A percentile compares a stretch with the other conserved stretches of the same genome.
Evolutionary conservation across 1,284 basidiomycete species (phyloP).

Genomic region (Ustilago bromivora): DNA sequence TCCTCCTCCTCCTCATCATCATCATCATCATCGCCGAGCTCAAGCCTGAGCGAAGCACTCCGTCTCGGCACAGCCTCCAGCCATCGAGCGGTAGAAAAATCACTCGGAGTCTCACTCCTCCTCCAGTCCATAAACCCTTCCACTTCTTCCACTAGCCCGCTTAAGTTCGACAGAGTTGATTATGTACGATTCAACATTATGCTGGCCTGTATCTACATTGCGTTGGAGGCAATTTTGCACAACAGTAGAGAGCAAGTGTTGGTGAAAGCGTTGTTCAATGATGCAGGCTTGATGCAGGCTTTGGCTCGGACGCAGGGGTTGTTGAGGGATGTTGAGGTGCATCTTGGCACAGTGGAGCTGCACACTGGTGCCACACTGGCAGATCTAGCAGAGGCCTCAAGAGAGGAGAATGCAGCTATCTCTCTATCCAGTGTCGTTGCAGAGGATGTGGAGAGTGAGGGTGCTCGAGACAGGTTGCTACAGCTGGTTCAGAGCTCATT

Average conservation of each 20-base stretch:
- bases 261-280: constrained; percentile 13
- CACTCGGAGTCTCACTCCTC: constrained; percentile 44
- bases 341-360: constrained; percentile 17
- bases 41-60: constrained; percentile 36
- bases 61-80: constrained; percentile 32
- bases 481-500: not conserved
- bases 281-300: constrained; percentile 11
- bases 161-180: constrained; percentile 43
- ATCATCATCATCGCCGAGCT: not conserved
- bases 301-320: constrained; percentile 24
- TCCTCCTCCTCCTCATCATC: not conserved
- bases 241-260: not conserved
- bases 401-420: constrained; percentile 5
- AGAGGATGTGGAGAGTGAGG: constrained; percentile 13
- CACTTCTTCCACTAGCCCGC: not conserved
- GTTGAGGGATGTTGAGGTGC: constrained; percentile 31
- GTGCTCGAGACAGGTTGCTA: not conserved
- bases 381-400: constrained; percentile 24
- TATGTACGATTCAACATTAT: constrained; percentile 56
- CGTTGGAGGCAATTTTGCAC: constrained; percentile 19
- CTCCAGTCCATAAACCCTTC: constrained; percentile 21
- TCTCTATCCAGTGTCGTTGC: not conserved
- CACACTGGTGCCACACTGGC: constrained; percentile 26
- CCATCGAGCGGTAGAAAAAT: constrained; percentile 50
- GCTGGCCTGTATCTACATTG: constrained; percentile 50